Conservation (phyloP, 768 basidiomycete genomes). For the Gloeophyllum trabeum region DNA sequence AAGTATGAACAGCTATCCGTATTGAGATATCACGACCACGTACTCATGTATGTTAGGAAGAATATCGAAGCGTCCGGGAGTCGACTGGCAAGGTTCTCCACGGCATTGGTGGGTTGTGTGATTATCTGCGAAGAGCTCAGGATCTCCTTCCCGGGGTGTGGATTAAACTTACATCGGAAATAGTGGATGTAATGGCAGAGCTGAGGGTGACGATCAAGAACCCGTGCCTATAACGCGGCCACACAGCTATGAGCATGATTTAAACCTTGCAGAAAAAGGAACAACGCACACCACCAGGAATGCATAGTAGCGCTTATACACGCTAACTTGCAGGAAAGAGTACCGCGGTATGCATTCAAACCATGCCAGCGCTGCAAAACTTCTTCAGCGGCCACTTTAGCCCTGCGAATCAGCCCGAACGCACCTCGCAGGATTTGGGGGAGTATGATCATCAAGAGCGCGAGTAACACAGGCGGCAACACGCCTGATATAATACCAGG, state of each 20-base stretch:
- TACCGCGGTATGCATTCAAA: constrained; percentile 63
- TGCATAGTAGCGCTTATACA: constrained; percentile 63
- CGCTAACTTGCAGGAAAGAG: constrained; percentile 56
- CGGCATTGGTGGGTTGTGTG: constrained; percentile 28
- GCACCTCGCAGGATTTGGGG: constrained; percentile 47
- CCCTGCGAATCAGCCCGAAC: too few species aligned
- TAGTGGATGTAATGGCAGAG: constrained; percentile 40
- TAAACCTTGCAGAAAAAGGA: not conserved
- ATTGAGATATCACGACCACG: too few species aligned
- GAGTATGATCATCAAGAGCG: constrained; percentile 49
- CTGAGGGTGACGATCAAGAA: constrained; percentile 63
- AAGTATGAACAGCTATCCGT: not conserved
- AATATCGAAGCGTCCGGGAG: constrained; percentile 50
- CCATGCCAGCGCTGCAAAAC: constrained; percentile 37
- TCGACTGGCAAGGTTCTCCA: constrained; percentile 30
- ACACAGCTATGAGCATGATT: not conserved
- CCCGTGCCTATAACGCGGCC: constrained; percentile 46
- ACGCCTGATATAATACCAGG: constrained; percentile 55
- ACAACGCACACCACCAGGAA: constrained; percentile 44
- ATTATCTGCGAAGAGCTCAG: too few species aligned
- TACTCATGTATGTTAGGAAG: constrained; percentile 52
- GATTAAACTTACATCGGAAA: constrained; percentile 13
- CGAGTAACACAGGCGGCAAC: constrained; percentile 52
- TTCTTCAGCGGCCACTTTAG: too few species aligned
- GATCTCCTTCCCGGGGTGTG: too few species aligned